Evolutionary conservation across 2,329 filamentous ascomycete species (phyloP).

Genomic region (Thelonectria olida): DNA sequence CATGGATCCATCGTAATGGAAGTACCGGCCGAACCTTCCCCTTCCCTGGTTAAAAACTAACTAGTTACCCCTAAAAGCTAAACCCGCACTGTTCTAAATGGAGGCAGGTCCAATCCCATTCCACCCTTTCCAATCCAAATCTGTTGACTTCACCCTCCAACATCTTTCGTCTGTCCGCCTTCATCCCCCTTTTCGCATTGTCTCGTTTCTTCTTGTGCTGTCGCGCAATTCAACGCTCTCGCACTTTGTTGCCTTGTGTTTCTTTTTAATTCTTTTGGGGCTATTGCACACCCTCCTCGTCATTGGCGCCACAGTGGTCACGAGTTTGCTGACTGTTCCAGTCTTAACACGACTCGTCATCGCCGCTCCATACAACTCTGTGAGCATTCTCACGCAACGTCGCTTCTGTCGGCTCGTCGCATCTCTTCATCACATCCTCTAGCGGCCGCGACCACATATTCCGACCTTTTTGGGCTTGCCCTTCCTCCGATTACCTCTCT

Average conservation of each 20-base stretch:
- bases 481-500: not conserved
- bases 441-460: conserved; percentile 24
- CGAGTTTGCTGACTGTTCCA: not conserved
- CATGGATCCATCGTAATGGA: conserved; percentile 8
- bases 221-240: not conserved
- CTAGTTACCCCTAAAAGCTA: conserved; percentile 11
- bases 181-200: conserved; percentile 4
- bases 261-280: not conserved
- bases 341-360: conserved; percentile 11
- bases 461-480: conserved; percentile 17
- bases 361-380: not conserved
- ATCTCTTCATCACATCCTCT: not conserved
- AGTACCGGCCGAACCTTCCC: not conserved
- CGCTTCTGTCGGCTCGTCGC: conserved; percentile 14
- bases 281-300: conserved; percentile 8
- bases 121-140: conserved; percentile 30
- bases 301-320: not conserved
- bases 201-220: not conserved
- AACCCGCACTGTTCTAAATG: conserved; percentile 12
- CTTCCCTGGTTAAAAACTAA: not conserved
- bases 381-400: conserved; percentile 18
- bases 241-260: not conserved
- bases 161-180: conserved; percentile 27
- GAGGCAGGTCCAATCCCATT: conserved; percentile 22
- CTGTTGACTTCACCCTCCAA: conserved; percentile 31